Percentiles rank a stretch among this genome's conserved stretches.
These are phyloP conservation scores for Hypoxylon sp. DNA, from an alignment of 2,329 filamentous ascomycete genomes.

Conservation along the genomic window DNA sequence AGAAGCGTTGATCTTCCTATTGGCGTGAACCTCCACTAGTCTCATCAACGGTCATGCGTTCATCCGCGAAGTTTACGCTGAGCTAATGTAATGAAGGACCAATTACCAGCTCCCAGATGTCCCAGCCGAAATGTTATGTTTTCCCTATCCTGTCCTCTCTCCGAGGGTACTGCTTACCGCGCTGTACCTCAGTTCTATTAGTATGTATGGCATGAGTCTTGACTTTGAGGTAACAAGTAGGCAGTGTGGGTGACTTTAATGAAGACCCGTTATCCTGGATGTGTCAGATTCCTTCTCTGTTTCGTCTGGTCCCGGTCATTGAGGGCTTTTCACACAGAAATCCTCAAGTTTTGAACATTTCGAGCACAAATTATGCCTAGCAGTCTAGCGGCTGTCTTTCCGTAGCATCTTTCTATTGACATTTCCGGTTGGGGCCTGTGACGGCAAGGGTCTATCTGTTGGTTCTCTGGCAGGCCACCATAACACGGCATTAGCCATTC, in stretches of 20 bases:
- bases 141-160: slow-evolving; percentile 53
- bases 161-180: slow-evolving; percentile 51
- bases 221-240: slow-evolving; percentile 27
- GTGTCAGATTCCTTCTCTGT: slow-evolving; percentile 47
- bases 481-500: slow-evolving; percentile 65
- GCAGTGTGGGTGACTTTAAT: slow-evolving; percentile 27
- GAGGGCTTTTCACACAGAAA: slow-evolving; percentile 17
- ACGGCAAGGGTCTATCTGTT: slow-evolving; percentile 54
- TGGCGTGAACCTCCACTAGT: slow-evolving; percentile 57
- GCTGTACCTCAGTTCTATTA: slow-evolving; percentile 46
- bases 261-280: slow-evolving; percentile 41
- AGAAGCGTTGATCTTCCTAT: slow-evolving; percentile 54
- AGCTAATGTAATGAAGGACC: slow-evolving; percentile 62
- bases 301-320: slow-evolving; percentile 29
- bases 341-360: slow-evolving; percentile 33
- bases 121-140: slow-evolving; percentile 60
- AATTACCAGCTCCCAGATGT: slow-evolving; percentile 58
- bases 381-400: slow-evolving; percentile 42
- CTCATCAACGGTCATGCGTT: slow-evolving; percentile 68
- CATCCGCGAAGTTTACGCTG: slow-evolving; percentile 63
- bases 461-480: slow-evolving; percentile 56
- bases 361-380: slow-evolving; percentile 32
- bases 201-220: slow-evolving; percentile 25
- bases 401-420: slow-evolving; percentile 48
- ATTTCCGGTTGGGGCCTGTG: slow-evolving; percentile 53